A percentile compares a stretch with the other conserved stretches of the same genome.
Conservation (phyloP, 2,329 filamentous ascomycete genomes). For the Penicillium sp. region DNA sequence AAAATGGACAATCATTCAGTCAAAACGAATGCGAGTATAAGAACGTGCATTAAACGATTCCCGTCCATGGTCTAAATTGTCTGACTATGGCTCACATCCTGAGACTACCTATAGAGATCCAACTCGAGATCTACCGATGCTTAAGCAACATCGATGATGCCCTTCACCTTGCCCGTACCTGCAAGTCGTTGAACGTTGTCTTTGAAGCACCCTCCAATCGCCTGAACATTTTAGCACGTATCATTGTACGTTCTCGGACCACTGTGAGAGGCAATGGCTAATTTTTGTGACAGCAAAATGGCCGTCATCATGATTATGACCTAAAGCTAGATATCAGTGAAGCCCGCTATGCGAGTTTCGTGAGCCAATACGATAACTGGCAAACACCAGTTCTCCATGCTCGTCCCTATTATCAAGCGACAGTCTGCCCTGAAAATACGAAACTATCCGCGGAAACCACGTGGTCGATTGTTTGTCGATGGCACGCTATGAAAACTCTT, state of each 20-base stretch:
- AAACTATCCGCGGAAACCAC: not conserved
- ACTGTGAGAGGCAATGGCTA: not conserved
- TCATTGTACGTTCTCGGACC: not conserved
- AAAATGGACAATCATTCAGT: no score
- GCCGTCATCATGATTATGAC: not conserved
- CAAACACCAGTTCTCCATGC: no score
- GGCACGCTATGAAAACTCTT: conserved; percentile 7
- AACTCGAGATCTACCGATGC: not conserved
- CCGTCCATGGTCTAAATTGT: no score
- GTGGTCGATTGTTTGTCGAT: conserved; percentile 9
- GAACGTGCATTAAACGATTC: no score
- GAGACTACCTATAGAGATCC: not conserved
- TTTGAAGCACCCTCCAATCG: not conserved
- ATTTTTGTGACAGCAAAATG: conserved; percentile 5
- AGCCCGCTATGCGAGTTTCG: not conserved
- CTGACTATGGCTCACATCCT: not conserved
- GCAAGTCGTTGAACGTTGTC: not conserved
- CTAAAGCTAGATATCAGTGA: not conserved
- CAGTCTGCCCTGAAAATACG: not conserved
- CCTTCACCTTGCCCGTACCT: conserved; percentile 7
- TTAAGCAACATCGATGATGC: conserved; percentile 5
- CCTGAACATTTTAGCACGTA: not conserved
- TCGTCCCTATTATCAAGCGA: not conserved
- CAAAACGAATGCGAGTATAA: no score
- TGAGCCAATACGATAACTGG: not conserved